Evolutionary conservation across 2,329 filamentous ascomycete species (phyloP).

Genomic region (Colletotrichum cereale): DNA sequence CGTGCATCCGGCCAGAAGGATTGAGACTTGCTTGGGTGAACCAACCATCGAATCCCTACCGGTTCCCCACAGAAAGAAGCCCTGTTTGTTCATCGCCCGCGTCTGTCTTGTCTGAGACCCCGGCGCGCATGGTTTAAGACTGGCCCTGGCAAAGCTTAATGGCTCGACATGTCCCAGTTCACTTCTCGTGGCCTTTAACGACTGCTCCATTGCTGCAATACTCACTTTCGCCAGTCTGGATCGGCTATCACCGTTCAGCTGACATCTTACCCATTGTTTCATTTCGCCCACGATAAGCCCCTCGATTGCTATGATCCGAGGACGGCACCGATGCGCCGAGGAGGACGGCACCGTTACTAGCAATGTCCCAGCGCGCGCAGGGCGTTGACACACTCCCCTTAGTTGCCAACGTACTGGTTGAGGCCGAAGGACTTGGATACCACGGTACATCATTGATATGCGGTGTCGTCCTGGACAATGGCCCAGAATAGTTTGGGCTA

Average conservation of each 20-base stretch:
- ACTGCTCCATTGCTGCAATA: neutral
- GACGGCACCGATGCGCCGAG: neutral
- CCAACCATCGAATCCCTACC: neutral
- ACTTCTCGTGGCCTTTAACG: neutral
- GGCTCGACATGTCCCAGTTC: neutral
- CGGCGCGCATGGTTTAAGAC: slow-evolving; percentile 1
- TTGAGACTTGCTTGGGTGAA: neutral
- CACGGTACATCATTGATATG: neutral
- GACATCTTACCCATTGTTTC: neutral
- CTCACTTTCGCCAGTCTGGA: neutral
- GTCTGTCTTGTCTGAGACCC: slow-evolving; percentile 5
- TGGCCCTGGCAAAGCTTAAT: slow-evolving; percentile 12
- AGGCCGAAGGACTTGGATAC: neutral
- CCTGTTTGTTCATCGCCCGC: neutral
- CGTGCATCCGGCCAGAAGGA: neutral
- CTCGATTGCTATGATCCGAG: neutral
- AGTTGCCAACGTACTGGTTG: neutral
- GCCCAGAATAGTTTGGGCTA: neutral
- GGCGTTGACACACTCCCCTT: neutral
- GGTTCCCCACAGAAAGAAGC: neutral
- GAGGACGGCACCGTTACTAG: neutral
- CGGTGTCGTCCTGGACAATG: neutral
- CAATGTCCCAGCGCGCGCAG: neutral
- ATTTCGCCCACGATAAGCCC: neutral
- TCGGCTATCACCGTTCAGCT: neutral